Percentiles rank a stretch among this genome's conserved stretches.
Evolutionary conservation across 306 rosid species (phyloP).

Genomic region (Casuarina cunninghamiana): DNA sequence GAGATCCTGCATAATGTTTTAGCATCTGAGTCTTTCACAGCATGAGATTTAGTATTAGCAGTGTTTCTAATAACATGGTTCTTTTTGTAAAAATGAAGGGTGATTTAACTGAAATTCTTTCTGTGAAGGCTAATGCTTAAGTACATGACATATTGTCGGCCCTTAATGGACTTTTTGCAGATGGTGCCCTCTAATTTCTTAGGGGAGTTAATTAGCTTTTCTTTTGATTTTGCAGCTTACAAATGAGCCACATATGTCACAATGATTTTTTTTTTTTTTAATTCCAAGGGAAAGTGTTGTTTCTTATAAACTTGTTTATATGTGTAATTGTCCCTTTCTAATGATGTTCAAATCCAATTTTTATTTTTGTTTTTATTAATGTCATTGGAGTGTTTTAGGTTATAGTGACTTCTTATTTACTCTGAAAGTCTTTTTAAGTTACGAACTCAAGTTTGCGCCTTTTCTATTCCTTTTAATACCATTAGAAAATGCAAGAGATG

Average conservation of each 20-base stretch:
- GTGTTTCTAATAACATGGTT: too few species aligned
- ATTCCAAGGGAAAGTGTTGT: slow-evolving; percentile 68
- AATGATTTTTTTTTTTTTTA: slow-evolving; percentile 54
- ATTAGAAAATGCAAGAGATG: background rate
- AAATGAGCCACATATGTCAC: slow-evolving; percentile 97
- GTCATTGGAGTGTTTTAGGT: background rate
- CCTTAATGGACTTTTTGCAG: background rate
- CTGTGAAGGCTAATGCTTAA: slow-evolving; percentile 91
- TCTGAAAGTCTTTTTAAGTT: background rate
- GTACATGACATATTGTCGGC: slow-evolving; percentile 29
- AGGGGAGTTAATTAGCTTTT: slow-evolving; percentile 4
- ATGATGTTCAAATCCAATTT: background rate
- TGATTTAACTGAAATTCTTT: slow-evolving; percentile 76
- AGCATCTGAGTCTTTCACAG: too few species aligned
- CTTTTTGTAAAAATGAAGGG: slow-evolving; percentile 68
- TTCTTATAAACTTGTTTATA: background rate
- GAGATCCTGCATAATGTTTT: too few species aligned
- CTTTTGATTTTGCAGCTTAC: slow-evolving; percentile 59
- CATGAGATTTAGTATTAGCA: too few species aligned
- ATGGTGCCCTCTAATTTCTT: background rate
- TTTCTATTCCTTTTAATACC: background rate
- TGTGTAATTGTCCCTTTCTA: slow-evolving; percentile 13
- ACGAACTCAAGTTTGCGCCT: background rate
- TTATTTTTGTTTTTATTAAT: background rate
- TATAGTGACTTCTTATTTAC: background rate